Evolutionary conservation across 176 grass and related monocot genomes (phyloP), one percentile per base, ranked within the genome.

Genomic region (Microstegium vimineum): DNA sequence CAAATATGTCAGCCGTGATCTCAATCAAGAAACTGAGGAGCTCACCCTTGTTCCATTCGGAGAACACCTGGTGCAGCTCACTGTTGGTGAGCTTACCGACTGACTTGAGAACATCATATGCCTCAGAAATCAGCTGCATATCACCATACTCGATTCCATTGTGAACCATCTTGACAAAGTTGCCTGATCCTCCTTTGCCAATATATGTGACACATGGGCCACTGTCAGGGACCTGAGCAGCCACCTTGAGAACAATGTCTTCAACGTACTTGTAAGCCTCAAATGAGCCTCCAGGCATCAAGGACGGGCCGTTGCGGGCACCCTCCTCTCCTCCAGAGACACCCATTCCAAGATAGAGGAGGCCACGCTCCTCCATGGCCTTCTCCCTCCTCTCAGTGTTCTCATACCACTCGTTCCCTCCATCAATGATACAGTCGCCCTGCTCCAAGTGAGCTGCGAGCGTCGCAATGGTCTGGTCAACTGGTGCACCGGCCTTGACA

Each of bases 361-460:
- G 85, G 1, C 93, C 93, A 18, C 86, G 87, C 78, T 90, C 90
- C 56, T 84, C 85, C 90, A 88, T 86, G 1, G 62, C 93, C 85
- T 94, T 92, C 87, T 94, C 93, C 78, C 93, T 89, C 93, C 93
- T 92, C 67, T 95, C 93, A 1, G 93, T 95, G 87, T 92, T 95
- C 85, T 95, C 93, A 2, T 95, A 95, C 93, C 93, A 95, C 49
- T 95, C 93, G 5, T 95, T 95, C 34, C 93, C 93, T 81, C 93
- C 93, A 10, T 95, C 93, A 5, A 95, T 78, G 72, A 95, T 95
- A 41, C 93, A 95, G 28, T 92, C 93, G 5, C 93, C 93, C 84
- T 81, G 74, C 70, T 95, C 93, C 90, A 95, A 70, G 82, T 95
- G 90, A 3, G 90, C 90, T 0, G 93, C 83, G 0, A 95, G 93